Base-by-base conservation (phyloP, 495 filamentous ascomycete species). In the Aspergillus heteromorphus region DNA sequence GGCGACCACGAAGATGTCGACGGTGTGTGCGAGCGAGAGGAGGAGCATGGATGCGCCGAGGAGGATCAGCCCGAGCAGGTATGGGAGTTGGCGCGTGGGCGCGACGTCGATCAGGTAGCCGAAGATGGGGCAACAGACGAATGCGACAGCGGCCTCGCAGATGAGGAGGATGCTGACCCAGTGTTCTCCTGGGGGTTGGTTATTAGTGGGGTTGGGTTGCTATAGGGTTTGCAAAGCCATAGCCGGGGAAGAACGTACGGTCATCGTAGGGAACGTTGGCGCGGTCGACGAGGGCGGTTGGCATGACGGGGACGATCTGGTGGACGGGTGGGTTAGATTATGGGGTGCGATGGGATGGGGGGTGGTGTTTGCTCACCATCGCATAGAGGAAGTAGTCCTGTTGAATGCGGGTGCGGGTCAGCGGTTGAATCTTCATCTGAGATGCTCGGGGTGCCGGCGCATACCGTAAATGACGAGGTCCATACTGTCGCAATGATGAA, bases 401-500 rank as follows among this genome's bases (percentile, higher is more conserved):
- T 60, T 14, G 36, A 6, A 19, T 18, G 0, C 16, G n/a, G 20
- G 16, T 18, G 0, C 16, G n/a, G 20, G 16, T 60, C 27, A 55
- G 52, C 31, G 17, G 42, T 31, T 20, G 30, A 19, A 0, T 27
- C 23, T 7, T 27, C 23, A 27, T 27, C 23, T 27, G 23, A 27
- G 23, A 27, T 27, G 23, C 14, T n/a, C 16, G 42, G 36, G 6
- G 76, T 80, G 19, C 79, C 67, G 55, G 80, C 79, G 56, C 85
- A 65, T 64, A 87, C 83, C 0, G 81, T 84, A 65, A 88, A 88
- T 1, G 82, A 74, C 16, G 79, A 85, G 34, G 84, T 70, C 49
- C 76, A 81, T 11, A 87, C 78, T 11, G 85, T 85, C 34, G 68
- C 67, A 42, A 85, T 57, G 43, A 87, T 86, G 63, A 87, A 85